Conservation (phyloP, 2,329 filamentous ascomycete species). For the Neurospora sp. region DNA sequence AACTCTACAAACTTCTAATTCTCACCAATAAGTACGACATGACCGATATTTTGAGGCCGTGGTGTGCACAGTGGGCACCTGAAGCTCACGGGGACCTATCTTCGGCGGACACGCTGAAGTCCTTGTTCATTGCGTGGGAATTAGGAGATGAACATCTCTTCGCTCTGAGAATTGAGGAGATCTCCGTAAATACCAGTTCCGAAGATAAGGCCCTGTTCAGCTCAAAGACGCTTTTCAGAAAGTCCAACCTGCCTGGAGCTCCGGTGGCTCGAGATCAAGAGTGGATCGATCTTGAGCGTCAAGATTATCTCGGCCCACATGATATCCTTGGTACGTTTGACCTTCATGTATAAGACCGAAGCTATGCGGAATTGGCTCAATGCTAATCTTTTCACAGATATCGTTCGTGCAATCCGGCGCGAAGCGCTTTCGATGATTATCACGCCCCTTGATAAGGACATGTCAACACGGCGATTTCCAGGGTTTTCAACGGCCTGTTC, state of each 20-base stretch:
- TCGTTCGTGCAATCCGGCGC: not conserved
- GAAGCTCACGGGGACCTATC: not conserved
- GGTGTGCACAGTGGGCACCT: not conserved
- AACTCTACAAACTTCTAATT: not conserved
- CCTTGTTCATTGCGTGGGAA: not conserved
- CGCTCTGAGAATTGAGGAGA: not conserved
- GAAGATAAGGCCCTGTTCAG: no score
- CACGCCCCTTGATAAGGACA: not conserved
- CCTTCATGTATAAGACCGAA: not conserved
- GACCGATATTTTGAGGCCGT: not conserved
- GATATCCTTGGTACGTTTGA: not conserved
- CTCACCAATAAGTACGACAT: slow-evolving; percentile 2
- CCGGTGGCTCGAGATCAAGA: not conserved
- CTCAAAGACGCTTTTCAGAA: no score
- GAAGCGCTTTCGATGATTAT: not conserved
- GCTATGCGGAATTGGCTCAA: no score
- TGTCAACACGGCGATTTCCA: no score
- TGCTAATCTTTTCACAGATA: not conserved
- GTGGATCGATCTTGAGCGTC: not conserved
- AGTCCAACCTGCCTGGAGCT: not conserved
- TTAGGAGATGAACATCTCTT: not conserved
- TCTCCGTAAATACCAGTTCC: not conserved
- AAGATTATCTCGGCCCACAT: not conserved
- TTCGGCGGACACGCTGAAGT: not conserved
- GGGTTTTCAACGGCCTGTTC: no score